These are phyloP conservation scores for Crithidia bombi DNA, from an alignment of 208 protist genomes.

Conservation along the genomic window DNA sequence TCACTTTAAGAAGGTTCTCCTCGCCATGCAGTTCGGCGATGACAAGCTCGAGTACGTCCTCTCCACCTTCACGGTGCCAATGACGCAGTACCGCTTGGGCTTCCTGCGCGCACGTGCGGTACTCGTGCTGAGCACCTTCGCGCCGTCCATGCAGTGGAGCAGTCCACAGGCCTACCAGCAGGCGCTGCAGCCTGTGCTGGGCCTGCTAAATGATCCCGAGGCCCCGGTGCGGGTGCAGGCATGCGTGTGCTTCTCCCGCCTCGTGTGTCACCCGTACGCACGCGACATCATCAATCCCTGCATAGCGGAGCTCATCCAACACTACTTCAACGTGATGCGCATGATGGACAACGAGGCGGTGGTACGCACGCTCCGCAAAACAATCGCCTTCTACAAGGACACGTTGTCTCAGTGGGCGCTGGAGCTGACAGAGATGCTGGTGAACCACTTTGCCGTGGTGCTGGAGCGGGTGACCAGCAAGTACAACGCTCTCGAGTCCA, in stretches of 20 bases:
- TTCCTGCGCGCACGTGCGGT: constrained; percentile 88
- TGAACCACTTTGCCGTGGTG: constrained; percentile 75
- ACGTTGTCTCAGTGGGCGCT: constrained; percentile 89
- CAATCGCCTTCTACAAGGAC: constrained; percentile 83
- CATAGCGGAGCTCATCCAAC: constrained; percentile 87
- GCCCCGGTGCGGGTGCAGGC: constrained; percentile 88
- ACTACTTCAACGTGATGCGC: constrained; percentile 91
- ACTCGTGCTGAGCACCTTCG: constrained; percentile 74
- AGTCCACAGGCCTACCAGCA: constrained; percentile 57
- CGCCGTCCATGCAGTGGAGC: constrained; percentile 72
- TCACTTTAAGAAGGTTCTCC: constrained; percentile 70
- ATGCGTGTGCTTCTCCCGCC: constrained; percentile 79
- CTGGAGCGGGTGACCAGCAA: constrained; percentile 54
- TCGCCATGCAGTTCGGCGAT: constrained; percentile 57
- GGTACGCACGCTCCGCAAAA: constrained; percentile 87
- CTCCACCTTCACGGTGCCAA: constrained; percentile 74
- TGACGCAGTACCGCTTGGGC: constrained; percentile 61
- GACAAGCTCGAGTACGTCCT: constrained; percentile 88
- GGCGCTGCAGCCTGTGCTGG: constrained; percentile 65
- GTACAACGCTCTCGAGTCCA: constrained; percentile 53
- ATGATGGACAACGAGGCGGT: constrained; percentile 92
- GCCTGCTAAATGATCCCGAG: constrained; percentile 84
- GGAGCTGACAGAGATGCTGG: constrained; percentile 82
- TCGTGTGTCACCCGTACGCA: constrained; percentile 76
- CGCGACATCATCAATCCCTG: constrained; percentile 81